Base-by-base conservation (phyloP, 2,329 filamentous ascomycete species). In the Penicillium sp. region DNA sequence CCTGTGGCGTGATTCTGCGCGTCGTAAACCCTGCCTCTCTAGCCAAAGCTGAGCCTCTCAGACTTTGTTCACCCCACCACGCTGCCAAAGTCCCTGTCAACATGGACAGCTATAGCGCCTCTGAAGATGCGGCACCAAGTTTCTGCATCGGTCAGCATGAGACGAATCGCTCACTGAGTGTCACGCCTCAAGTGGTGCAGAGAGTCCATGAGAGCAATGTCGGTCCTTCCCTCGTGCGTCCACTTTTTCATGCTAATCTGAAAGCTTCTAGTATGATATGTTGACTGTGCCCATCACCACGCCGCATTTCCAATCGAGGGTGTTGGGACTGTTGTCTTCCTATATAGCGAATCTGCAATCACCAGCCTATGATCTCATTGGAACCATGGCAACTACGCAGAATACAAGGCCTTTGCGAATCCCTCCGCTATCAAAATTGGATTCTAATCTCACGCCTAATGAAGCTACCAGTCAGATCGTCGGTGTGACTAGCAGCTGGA, bases 401-500 rank as follows among this genome's bases (percentile, higher is more conserved):
- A 72, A 72, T 48, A 66, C 63, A 21, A 62, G 56, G 23, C 59
- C 63, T 14, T 48, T 73, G 20, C 52, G 54, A 15, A 58, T 74
- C 25, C 64, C 71, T 11, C 61, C 68, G 20, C 53, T 75, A 18
- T 58, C 61, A 4, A 64, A 65, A 4, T 53, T 57, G 10, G 72
- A 75, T 51, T 71, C 70, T 2, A 82, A 89, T 28, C 71, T 98
- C 50, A 86, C 83, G 1, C 84, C 88, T 8, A 78, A 86, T 46
- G 90, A 96, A 60, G 90, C 88, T 0, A 80, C 89, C 45, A 81
- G 81, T 48, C 86, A 89, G 36, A 74, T 93, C 43, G 77, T 94
- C 33, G 87, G 82, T 10, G 83, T 85, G 42, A 81, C 81, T n/a
- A 95, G 89, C 64, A 79, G 87, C 4, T 97, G 91, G 91, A 91